Base-by-base conservation (phyloP, 106 monocot genomes). In the Dioscorea alata region DNA sequence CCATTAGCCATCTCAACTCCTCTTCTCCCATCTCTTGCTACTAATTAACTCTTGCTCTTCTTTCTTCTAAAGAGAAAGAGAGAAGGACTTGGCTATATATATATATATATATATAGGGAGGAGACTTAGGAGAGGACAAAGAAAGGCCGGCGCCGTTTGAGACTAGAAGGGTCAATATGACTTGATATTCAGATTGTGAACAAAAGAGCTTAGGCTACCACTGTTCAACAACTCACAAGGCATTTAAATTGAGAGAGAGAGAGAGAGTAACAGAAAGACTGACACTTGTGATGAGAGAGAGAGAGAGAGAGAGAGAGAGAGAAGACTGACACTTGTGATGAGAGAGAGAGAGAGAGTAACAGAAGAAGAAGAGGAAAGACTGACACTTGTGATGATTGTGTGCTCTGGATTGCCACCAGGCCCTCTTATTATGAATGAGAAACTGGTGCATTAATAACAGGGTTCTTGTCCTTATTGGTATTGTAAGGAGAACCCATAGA, bases 81-180 rank as follows among this genome's bases (percentile, higher is more conserved):
- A 33, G 63, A 74, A 71, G 74, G 79, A 68, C 57, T 16, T 34
- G 59, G 57, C 21, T 21, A 16, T 42, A 42, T 42, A 42, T 42
- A 42, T 42, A 42, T 6, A 42, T 6, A 42, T 42, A 42, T 42
- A 42, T 69, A 13, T 6, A 50, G 49, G 32, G 16, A n/a, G 28
- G 2, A 28, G 28, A 28, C 28, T 28, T 28, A 28, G 17, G 1
- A 15, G 66, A 50, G 14, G 17, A 32, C 17, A 48, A 53, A 42
- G 63, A 67, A 49, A 67, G 81, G 77, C 64, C 81, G 76, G 76
- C 76, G 81, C 76, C 76, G 76, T 59, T 73, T 72, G 73, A 21
- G 69, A 50, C 18, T 60, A 66, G 17, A 67, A 67, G 64, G 64
- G 71, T 77, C 70, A 77, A 71, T 42, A 42, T 42, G 42, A 42